Percentiles rank a stretch among this genome's conserved stretches.
Conservation (phyloP, 176 grass and related monocot species). For the Aegilops sharonensis region DNA sequence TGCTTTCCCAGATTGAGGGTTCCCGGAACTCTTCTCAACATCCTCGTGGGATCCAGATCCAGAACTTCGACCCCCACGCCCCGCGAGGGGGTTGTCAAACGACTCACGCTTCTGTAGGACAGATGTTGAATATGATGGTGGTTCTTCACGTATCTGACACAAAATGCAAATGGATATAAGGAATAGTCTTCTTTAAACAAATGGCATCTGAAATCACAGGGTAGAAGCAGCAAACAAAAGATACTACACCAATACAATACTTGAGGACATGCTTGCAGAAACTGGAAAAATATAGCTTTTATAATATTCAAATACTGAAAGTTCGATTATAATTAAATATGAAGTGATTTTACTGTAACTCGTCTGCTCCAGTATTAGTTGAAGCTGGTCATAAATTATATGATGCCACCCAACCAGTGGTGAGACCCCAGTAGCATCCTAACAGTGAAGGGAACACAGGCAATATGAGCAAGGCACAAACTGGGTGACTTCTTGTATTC, state of each 20-base stretch:
- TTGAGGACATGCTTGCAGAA: conserved; percentile 35
- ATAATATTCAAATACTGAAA: neutral
- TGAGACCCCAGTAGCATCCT: too few species aligned
- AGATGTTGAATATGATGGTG: conserved; percentile 69
- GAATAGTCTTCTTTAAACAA: conserved; percentile 1
- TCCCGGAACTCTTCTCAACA: conserved; percentile 63
- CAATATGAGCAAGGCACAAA: too few species aligned
- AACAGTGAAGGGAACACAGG: too few species aligned
- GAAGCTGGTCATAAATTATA: neutral
- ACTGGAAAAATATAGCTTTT: neutral
- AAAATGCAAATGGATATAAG: conserved; percentile 17
- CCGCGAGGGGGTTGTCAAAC: conserved; percentile 78
- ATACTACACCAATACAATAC: conserved; percentile 33
- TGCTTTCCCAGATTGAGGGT: conserved; percentile 92
- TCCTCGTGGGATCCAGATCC: conserved; percentile 61
- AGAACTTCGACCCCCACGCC: conserved; percentile 58
- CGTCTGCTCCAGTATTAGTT: neutral
- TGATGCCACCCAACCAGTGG: neutral
- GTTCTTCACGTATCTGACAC: conserved; percentile 91
- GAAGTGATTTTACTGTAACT: neutral
- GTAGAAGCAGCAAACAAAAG: conserved; percentile 25
- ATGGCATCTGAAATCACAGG: neutral
- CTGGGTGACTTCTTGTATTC: neutral
- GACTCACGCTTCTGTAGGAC: conserved; percentile 74
- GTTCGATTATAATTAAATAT: conserved; percentile 16